Conservation (phyloP, 2,329 filamentous ascomycete species). For the Pestalotiopsis sp. region DNA sequence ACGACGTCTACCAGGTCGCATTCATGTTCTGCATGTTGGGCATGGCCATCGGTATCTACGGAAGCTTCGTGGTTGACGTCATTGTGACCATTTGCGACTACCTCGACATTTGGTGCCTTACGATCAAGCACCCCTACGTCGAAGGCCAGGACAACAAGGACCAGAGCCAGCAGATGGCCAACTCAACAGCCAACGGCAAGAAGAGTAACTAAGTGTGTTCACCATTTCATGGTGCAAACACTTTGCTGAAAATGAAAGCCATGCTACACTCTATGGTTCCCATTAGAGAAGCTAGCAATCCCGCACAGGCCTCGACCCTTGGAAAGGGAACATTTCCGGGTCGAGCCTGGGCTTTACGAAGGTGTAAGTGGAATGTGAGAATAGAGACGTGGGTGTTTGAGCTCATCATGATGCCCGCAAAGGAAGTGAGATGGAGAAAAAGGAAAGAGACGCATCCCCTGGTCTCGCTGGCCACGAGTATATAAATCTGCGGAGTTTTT, state of each 20-base stretch:
- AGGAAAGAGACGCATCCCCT: neutral
- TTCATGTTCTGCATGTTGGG: slow-evolving; percentile 90
- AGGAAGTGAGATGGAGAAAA: neutral
- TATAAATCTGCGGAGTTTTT: neutral
- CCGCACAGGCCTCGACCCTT: neutral
- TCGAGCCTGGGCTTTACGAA: neutral
- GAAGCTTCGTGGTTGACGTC: slow-evolving; percentile 94
- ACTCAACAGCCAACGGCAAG: slow-evolving; percentile 1
- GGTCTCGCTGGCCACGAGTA: neutral
- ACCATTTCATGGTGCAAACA: neutral
- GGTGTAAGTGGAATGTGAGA: neutral
- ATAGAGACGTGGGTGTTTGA: neutral
- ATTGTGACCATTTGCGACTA: slow-evolving; percentile 98
- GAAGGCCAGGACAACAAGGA: slow-evolving; percentile 45
- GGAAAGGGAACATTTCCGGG: neutral
- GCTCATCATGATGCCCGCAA: neutral
- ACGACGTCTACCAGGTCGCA: slow-evolving; percentile 82
- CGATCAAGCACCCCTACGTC: slow-evolving; percentile 80
- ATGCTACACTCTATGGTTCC: neutral
- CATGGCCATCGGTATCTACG: slow-evolving; percentile 85
- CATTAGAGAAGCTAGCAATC: neutral
- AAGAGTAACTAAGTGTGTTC: neutral
- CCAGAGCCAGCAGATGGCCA: slow-evolving; percentile 13
- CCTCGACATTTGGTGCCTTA: slow-evolving; percentile 96
- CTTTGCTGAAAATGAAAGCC: neutral